Evolutionary conservation across 2,329 filamentous ascomycete species (phyloP).

Genomic region (Xylariaceae sp.): DNA sequence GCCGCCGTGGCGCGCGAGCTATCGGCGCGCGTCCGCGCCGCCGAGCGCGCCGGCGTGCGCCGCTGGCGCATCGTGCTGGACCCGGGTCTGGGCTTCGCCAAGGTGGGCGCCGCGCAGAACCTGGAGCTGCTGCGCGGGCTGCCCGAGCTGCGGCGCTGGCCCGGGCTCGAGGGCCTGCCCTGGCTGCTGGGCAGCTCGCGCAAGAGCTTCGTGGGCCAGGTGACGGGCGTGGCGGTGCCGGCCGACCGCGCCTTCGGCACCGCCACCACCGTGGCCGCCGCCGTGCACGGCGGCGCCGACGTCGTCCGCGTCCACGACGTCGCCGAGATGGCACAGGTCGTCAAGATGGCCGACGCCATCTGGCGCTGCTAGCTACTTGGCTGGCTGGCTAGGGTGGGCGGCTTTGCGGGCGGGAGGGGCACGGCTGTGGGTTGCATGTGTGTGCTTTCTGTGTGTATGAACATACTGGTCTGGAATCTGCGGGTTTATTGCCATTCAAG

Average conservation of each 20-base stretch:
- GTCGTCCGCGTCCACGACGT: constrained; percentile 91
- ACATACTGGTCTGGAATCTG: too few species aligned
- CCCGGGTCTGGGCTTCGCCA: constrained; percentile 91
- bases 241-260: constrained; percentile 75
- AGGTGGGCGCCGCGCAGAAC: constrained; percentile 66
- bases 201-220: constrained; percentile 78
- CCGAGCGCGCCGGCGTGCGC: constrained; percentile 72
- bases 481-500: too few species aligned
- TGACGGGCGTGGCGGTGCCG: constrained; percentile 68
- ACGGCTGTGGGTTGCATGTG: too few species aligned
- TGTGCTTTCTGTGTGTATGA: too few species aligned
- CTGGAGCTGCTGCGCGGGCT: constrained; percentile 67
- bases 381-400: too few species aligned
- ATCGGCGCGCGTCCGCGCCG: constrained; percentile 59
- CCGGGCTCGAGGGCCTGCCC: constrained; percentile 61
- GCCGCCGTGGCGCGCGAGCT: constrained; percentile 61
- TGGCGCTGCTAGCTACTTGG: constrained; percentile 62
- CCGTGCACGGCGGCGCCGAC: constrained; percentile 81
- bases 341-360: constrained; percentile 87
- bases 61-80: constrained; percentile 95
- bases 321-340: constrained; percentile 74
- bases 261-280: constrained; percentile 77
- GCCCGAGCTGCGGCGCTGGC: constrained; percentile 55
- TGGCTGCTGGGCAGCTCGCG: constrained; percentile 87
- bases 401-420: too few species aligned